These are phyloP conservation scores for Pharus latifolius DNA, from an alignment of 176 grass and related monocot genomes.

Conservation along the genomic window DNA sequence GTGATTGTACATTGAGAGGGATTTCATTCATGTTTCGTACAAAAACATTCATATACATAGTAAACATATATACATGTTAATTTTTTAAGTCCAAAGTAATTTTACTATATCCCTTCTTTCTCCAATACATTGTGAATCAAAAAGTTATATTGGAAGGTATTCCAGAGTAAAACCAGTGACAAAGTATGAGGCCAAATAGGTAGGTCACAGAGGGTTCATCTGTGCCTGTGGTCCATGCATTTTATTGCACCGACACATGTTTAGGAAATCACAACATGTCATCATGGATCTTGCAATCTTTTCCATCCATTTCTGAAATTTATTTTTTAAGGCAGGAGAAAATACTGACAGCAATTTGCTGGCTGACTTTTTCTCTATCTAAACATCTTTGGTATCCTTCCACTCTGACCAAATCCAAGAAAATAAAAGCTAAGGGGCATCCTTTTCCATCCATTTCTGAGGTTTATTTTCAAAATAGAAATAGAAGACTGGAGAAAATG, in stretches of 20 bases:
- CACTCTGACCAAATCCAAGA: slow-evolving; percentile 31
- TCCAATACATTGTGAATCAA: too few species aligned
- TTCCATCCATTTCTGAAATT: not conserved
- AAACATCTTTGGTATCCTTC: slow-evolving; percentile 2
- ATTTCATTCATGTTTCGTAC: too few species aligned
- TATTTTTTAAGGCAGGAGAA: not conserved
- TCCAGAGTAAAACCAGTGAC: not conserved
- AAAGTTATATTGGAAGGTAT: too few species aligned
- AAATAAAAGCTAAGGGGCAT: not conserved
- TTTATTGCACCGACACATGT: slow-evolving; percentile 30
- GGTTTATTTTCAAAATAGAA: not conserved
- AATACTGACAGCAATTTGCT: slow-evolving; percentile 27
- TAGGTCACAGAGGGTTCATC: not conserved
- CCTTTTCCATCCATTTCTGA: not conserved
- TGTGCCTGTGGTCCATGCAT: slow-evolving; percentile 13
- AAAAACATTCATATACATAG: too few species aligned
- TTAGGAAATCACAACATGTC: not conserved
- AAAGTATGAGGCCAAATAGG: not conserved
- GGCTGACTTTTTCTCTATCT: slow-evolving; percentile 8
- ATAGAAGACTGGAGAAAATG: not conserved
- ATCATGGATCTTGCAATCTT: not conserved
- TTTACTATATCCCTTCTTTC: too few species aligned
- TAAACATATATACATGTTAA: too few species aligned
- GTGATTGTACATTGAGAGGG: too few species aligned
- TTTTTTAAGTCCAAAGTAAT: too few species aligned